Base-by-base conservation (phyloP, 1,284 basidiomycete genomes). In the Amylostereum chailletii region DNA sequence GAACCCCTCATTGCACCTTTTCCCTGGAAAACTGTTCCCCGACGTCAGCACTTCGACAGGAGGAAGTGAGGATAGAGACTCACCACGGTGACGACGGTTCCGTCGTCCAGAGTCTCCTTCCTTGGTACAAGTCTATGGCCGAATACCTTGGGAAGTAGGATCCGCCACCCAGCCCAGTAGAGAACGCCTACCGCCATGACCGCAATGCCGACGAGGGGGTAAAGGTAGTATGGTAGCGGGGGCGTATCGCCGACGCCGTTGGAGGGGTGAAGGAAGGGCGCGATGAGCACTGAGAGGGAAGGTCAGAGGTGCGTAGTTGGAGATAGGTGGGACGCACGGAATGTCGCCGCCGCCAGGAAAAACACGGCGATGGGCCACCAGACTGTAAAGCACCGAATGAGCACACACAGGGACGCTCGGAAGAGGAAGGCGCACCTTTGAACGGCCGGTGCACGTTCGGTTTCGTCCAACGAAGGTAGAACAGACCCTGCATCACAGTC, bases 161-260 rank as follows among this genome's bases (percentile, higher is more conserved):
- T 52, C 0, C 74, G 69, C 78, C 79, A 81, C 6, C 59, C 62
- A 0, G 71, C 71, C 81, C 80, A 83, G 60, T 80, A 83, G 0
- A 71, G 34, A 1, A 75, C 66, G 7, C 75, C 81, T 5, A 57
- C 31, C 0, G 67, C 42, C 65, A 81, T 66, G 48, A 80, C 59
- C 0, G 58, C 74, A 50, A 80, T 79, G 3, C 76, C 77, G 4
- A 81, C 74, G 2, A 81, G 64, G 52, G 74, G 77, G 59, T 81
- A 79, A 68, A 81, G 57, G 56, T 79, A 81, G 54, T 81, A 81
- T 2, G 79, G 76, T 36, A 81, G 58, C 4, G 77, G 78, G 2
- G 77, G 78, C 0, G 77, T 78, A 53, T 81, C 77, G 5, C 80
- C 80, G 1, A 76, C 67, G 3, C 70, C 69, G 53, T 76, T 75